Base-by-base conservation (phyloP, 441 rosid species). In the Populus hybrid region DNA sequence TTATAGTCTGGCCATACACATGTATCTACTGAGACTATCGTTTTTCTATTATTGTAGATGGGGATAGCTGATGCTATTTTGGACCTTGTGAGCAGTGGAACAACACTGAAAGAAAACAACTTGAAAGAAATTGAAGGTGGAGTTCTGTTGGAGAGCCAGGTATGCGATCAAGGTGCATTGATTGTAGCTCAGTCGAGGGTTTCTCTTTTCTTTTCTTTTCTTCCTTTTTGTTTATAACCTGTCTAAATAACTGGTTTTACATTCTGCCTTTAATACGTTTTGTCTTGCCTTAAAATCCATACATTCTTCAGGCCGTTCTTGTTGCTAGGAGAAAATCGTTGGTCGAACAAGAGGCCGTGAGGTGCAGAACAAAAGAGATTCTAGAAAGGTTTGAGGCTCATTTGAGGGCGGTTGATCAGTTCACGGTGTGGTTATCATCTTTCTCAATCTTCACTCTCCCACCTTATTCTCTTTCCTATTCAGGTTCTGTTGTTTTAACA, bases 61-160 rank as follows among this genome's bases (percentile, higher is more conserved):
- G 99, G 99, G 67, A 94, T 91, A 80, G 97, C 98, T 81, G 98
- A 96, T 90, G 98, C 97, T 70, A 96, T 96, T 81, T 83, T 93
- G 93, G 99, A 96, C 83, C 99, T 96, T 80, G 98, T 96, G 82
- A 90, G 99, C 85, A 96, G 98, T 85, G 99, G 99, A 59, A 96
- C 95, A 80, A 96, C 98, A 76, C 83, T 96, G 64, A 89, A 81
- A 81, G 99, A 94, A 77, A 96, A 96, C 89, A 96, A 96, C 82
- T 85, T 94, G 84, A 96, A 94, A 89, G 99, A 94, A 84, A 91
- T 96, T 80, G 89, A 93, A 82, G 98, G 98, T 80, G 96, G 98
- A 67, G 84, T 84, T 79, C 96, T 94, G 75, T 79, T 96, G 82
- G 89, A 94, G 90, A 96, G 99, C 90, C 99, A 94, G 98, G 99